These are phyloP conservation scores for Cucumis cinereus DNA, from an alignment of 306 rosid genomes.

Conservation along the genomic window DNA sequence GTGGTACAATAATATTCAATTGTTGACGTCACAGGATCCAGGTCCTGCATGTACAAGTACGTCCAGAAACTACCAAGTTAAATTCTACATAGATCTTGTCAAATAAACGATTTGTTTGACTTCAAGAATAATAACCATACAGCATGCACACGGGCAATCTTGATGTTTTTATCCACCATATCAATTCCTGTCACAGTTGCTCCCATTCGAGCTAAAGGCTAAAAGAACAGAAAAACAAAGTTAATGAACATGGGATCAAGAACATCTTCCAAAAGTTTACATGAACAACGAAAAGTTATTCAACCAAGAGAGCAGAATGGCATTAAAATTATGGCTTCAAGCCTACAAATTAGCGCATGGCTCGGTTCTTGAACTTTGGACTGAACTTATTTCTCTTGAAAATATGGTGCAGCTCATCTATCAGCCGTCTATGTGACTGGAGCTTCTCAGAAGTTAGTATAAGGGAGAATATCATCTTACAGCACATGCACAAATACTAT, in stretches of 20 bases:
- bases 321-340: too few species aligned
- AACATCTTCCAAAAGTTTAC: background rate
- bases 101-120: slow-evolving; percentile 2
- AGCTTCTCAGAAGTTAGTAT: background rate
- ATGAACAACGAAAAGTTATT: background rate
- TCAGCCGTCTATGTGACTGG: background rate
- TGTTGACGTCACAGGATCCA: slow-evolving; percentile 66
- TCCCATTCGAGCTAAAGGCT: slow-evolving; percentile 95
- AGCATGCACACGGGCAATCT: slow-evolving; percentile 78
- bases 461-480: background rate
- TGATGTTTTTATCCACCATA: slow-evolving; percentile 79
- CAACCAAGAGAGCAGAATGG: background rate
- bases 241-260: background rate
- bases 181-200: slow-evolving; percentile 81
- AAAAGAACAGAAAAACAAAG: slow-evolving; percentile 10
- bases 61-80: background rate
- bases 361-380: background rate
- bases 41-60: slow-evolving; percentile 30
- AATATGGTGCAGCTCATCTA: background rate
- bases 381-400: background rate
- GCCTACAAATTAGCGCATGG: background rate
- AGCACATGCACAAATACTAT: background rate
- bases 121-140: slow-evolving; percentile 30
- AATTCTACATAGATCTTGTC: background rate
- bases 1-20: slow-evolving; percentile 78